These are phyloP conservation scores for Croton setiger DNA, from an alignment of 441 rosid genomes.

Conservation along the genomic window DNA sequence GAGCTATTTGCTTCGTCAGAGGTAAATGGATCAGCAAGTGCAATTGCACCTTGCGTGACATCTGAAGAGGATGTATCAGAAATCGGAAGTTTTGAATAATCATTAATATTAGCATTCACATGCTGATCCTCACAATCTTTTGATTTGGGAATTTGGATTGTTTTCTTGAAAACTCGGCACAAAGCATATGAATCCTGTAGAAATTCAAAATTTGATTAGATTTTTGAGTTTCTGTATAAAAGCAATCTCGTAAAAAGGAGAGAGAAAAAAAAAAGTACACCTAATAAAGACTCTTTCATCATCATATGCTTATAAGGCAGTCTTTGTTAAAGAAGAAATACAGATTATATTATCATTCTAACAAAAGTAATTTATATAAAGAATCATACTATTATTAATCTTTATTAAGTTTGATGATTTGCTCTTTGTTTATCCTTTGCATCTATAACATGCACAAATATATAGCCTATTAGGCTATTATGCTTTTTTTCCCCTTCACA, in stretches of 20 bases:
- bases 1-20: constrained; percentile 55
- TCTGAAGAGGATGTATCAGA: constrained; percentile 69
- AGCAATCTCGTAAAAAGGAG: constrained; percentile 18
- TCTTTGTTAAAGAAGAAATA: constrained; percentile 25
- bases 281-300: constrained; percentile 32
- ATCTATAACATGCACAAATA: constrained; percentile 9
- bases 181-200: constrained; percentile 59
- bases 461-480: background rate
- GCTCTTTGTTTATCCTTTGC: background rate
- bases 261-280: background rate
- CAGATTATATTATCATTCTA: too few species aligned
- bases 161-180: constrained; percentile 81
- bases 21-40: constrained; percentile 28
- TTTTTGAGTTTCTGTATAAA: background rate
- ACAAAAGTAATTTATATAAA: constrained; percentile 17
- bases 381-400: background rate
- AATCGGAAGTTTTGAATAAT: constrained; percentile 25
- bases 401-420: background rate
- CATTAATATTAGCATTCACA: constrained; percentile 18
- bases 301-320: constrained; percentile 24
- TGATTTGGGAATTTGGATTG: constrained; percentile 44
- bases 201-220: background rate
- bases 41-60: constrained; percentile 53
- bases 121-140: constrained; percentile 34
- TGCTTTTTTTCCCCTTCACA: constrained; percentile 12